Base-by-base conservation (phyloP, 1,139 yeast genomes). In the Saccharomyces hybrid region DNA sequence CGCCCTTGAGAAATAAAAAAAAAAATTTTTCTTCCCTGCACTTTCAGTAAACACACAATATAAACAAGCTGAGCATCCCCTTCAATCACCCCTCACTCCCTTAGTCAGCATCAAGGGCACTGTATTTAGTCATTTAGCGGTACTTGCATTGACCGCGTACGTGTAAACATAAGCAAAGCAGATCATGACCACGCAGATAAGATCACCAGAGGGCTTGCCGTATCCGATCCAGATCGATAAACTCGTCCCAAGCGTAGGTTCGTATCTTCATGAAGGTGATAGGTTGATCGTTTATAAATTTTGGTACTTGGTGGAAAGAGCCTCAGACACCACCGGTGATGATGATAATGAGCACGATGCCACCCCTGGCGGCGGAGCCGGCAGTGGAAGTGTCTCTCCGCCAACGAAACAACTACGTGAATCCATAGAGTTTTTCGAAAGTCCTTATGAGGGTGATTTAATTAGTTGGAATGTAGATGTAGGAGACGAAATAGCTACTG, bases 361-460 rank as follows among this genome's bases (percentile, higher is more conserved):
- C 9, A 11, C 26, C 4, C 53, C 42, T 6, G 42, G 42, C 42
- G 42, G 42, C 42, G 23, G 42, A 6, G 34, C 34, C 34, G 42
- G 42, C 42, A 16, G 42, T 14, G 19, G 19, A 8, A 14, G 42
- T 16, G 42, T 38, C 23, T 38, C 42, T 38, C 23, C 42, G 42
- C 42, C 42, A 38, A 64, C 62, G 57, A 64, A 62, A 48, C 52
- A 51, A 23, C 61, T 65, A 4, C 58, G 69, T 34, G 69, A 65
- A 47, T 65, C 69, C 2, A 63, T 65, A 14, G 69, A 65, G 50
- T 63, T 60, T 3, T 90, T 83, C 67, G 98, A 91, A 67, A 78
- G 86, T 46, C 97, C 97, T 0, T 78, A 89, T 34, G 87, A 82
- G 57, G 99, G 99, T 0, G 75, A 75, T 41, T 71, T 91, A 2